Conservation (phyloP, 306 rosid genomes). For the Gastrolobium villosum region DNA sequence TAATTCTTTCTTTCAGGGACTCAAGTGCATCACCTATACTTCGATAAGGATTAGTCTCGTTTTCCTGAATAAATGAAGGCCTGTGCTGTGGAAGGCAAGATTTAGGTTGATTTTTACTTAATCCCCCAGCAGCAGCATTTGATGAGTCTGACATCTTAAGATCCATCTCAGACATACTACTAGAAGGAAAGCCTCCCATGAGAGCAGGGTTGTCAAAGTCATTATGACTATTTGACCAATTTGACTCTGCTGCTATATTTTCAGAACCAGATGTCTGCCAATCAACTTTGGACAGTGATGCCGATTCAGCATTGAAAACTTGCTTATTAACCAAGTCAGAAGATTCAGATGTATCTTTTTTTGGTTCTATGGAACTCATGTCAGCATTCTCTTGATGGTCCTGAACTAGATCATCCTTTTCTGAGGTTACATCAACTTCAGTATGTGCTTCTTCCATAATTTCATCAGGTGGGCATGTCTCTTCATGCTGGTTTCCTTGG, state of each 20-base stretch:
- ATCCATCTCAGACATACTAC: constrained; percentile 67
- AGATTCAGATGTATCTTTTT: constrained; percentile 54
- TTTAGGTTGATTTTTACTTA: constrained; percentile 58
- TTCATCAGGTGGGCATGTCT: constrained; percentile 65
- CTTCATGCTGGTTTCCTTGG: constrained; percentile 53
- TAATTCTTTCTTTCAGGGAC: constrained; percentile 80
- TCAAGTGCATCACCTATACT: constrained; percentile 77
- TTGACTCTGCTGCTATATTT: constrained; percentile 59
- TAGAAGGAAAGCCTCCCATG: constrained; percentile 68
- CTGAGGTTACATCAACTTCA: constrained; percentile 61
- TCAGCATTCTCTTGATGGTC: constrained; percentile 62
- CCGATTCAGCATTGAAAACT: constrained; percentile 55
- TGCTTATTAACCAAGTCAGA: constrained; percentile 54
- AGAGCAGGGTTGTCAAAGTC: constrained; percentile 59
- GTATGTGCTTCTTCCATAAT: constrained; percentile 69
- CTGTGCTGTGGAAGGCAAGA: constrained; percentile 55
- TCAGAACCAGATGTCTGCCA: constrained; percentile 58
- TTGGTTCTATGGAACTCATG: constrained; percentile 50
- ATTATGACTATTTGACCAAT: constrained; percentile 58
- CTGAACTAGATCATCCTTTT: constrained; percentile 57
- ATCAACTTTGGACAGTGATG: constrained; percentile 63
- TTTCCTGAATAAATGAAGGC: constrained; percentile 59
- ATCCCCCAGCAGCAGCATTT: constrained; percentile 66
- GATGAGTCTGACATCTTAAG: constrained; percentile 64
- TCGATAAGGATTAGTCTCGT: constrained; percentile 80